Percentiles rank a stretch among this genome's conserved stretches.
Evolutionary conservation across 169 alveolate species (phyloP).

Genomic region (Plasmodium coatneyi): DNA sequence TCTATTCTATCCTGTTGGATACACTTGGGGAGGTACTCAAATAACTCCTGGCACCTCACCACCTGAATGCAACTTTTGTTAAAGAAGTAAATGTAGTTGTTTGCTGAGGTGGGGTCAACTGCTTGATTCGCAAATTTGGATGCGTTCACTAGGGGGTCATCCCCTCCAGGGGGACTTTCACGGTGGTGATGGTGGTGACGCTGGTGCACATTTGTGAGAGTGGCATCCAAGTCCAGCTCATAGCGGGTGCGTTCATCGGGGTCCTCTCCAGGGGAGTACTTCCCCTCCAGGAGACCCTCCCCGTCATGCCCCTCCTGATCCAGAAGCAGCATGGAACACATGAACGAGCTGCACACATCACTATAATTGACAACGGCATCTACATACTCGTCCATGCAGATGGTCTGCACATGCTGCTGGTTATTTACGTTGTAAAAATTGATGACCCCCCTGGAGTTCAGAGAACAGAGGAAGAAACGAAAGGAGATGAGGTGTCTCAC

Average conservation of each 20-base stretch:
- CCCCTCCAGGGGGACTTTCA: background rate
- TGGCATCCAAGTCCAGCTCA: background rate
- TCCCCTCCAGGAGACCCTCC: background rate
- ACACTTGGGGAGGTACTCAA: constrained; percentile 30
- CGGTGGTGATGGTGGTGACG: background rate
- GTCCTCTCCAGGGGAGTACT: background rate
- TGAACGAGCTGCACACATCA: background rate
- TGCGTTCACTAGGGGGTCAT: background rate
- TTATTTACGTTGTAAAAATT: constrained; percentile 42
- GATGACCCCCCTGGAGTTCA: constrained; percentile 4
- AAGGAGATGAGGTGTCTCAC: background rate
- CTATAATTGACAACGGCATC: background rate
- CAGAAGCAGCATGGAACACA: background rate
- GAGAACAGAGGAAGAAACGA: constrained; percentile 37
- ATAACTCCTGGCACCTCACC: constrained; percentile 28
- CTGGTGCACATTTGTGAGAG: background rate
- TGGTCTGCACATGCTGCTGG: constrained; percentile 59
- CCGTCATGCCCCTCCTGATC: background rate
- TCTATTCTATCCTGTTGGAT: constrained; percentile 20
- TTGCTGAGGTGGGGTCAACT: background rate
- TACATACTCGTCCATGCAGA: background rate
- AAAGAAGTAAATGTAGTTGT: constrained; percentile 21
- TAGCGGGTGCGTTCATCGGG: background rate
- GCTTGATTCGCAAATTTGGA: background rate
- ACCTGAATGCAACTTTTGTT: constrained; percentile 6